Evolutionary conservation across 179 eudicot genomes (phyloP).

Genomic region (Patellifolia procumbens): DNA sequence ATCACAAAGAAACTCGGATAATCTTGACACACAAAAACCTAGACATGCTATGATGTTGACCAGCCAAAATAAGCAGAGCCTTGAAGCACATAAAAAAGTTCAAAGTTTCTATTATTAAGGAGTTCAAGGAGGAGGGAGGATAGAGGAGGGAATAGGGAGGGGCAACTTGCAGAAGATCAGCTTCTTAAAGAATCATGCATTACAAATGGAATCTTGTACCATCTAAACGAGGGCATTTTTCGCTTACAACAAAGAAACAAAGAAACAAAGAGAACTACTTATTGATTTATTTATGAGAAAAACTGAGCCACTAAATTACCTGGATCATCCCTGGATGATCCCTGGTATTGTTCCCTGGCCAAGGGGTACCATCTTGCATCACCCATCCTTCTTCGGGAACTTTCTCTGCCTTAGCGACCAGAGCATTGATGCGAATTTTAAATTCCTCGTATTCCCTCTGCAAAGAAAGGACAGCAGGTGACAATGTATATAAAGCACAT

Average conservation of each 20-base stretch:
- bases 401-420: constrained; percentile 74
- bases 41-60: background rate
- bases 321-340: constrained; percentile 96
- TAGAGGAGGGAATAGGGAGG: no score
- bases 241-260: background rate
- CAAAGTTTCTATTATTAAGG: no score
- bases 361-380: constrained; percentile 94
- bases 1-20: no score
- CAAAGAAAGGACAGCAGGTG: background rate
- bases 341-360: constrained; percentile 88
- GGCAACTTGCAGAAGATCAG: no score
- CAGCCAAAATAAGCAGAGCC: background rate
- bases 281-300: background rate
- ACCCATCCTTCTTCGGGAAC: constrained; percentile 89
- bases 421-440: constrained; percentile 66
- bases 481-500: background rate
- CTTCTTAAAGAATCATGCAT: no score
- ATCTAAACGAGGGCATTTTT: background rate
- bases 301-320: constrained; percentile 30
- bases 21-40: background rate
- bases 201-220: background rate
- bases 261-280: background rate
- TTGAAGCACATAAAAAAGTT: background rate
- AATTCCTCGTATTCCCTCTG: constrained; percentile 90
- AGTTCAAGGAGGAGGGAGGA: no score